These are phyloP conservation scores for Pleurotus eryngii DNA, from an alignment of 768 basidiomycete genomes.

Conservation along the genomic window DNA sequence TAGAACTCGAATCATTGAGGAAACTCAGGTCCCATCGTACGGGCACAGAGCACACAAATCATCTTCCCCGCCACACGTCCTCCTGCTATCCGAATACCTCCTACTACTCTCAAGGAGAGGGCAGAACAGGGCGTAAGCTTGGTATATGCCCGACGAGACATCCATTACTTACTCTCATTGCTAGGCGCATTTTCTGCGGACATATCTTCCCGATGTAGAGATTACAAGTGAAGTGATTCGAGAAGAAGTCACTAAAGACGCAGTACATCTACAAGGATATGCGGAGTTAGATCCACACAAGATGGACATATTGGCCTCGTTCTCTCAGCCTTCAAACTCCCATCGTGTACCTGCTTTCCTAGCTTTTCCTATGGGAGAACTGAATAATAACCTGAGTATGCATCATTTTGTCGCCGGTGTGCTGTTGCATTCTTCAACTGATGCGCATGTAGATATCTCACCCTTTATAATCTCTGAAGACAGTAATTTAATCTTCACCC, in stretches of 20 bases:
- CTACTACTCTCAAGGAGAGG: slow-evolving; percentile 39
- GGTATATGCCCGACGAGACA: neutral
- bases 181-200: slow-evolving; percentile 71
- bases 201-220: slow-evolving; percentile 69
- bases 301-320: slow-evolving; percentile 50
- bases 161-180: neutral
- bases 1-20: too few species aligned
- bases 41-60: slow-evolving; percentile 29
- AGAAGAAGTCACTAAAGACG: slow-evolving; percentile 49
- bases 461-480: slow-evolving; percentile 27
- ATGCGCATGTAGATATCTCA: slow-evolving; percentile 43
- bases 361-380: slow-evolving; percentile 65
- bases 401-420: neutral
- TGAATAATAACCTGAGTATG: slow-evolving; percentile 59
- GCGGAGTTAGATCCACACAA: slow-evolving; percentile 51
- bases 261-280: slow-evolving; percentile 28
- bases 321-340: slow-evolving; percentile 25
- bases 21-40: slow-evolving; percentile 1
- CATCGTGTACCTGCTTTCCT: slow-evolving; percentile 28
- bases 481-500: slow-evolving; percentile 30
- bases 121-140: slow-evolving; percentile 64
- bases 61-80: slow-evolving; percentile 61
- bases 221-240: slow-evolving; percentile 66
- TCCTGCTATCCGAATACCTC: slow-evolving; percentile 24
- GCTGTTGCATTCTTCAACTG: neutral